Conservation (phyloP, 805 yeast species). For the Sungouiozyma intestinalis region DNA sequence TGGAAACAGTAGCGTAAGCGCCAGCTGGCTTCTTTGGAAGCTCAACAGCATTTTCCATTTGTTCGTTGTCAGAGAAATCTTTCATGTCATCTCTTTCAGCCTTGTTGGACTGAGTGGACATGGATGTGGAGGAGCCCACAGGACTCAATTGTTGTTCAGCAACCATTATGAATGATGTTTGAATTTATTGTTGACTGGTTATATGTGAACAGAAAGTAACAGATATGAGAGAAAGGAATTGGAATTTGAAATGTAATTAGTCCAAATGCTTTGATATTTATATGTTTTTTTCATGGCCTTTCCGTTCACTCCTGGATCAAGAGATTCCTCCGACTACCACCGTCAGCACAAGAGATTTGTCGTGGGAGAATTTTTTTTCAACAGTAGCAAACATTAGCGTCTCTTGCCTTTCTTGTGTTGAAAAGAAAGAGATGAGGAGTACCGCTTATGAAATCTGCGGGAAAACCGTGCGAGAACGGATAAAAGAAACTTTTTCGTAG, state of each 20-base stretch:
- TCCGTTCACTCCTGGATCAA: background rate
- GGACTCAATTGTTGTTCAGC: conserved; percentile 8
- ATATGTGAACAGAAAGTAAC: background rate
- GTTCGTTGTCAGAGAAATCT: conserved; percentile 4
- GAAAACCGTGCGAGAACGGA: background rate
- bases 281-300: background rate
- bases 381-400: background rate
- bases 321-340: too few species aligned
- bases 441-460: background rate
- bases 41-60: conserved; percentile 4
- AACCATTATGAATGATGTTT: conserved; percentile 3
- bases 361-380: background rate
- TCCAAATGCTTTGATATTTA: background rate
- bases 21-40: conserved; percentile 29
- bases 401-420: background rate
- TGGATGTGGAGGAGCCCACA: conserved; percentile 13
- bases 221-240: background rate
- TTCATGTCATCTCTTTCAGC: conserved; percentile 22
- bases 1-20: conserved; percentile 27
- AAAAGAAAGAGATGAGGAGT: background rate
- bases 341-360: background rate
- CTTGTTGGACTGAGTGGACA: conserved; percentile 25
- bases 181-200: background rate
- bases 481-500: background rate
- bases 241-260: background rate